Percentiles rank a stretch among this genome's conserved stretches.
Conservation (phyloP, 1,284 basidiomycete species). For the Microbotryum scabiosae region DNA sequence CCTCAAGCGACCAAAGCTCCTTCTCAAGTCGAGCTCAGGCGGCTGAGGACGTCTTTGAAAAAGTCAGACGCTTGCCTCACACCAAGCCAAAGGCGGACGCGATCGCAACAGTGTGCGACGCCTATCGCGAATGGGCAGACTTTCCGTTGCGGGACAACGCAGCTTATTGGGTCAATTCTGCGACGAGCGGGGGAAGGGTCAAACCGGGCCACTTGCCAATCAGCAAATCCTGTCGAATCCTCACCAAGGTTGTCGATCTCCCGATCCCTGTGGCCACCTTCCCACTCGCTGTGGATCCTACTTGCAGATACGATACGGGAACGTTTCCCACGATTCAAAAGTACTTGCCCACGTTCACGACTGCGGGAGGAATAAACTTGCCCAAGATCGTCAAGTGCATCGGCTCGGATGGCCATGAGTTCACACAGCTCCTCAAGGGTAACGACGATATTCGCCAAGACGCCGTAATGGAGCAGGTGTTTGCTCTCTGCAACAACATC, state of each 20-base stretch:
- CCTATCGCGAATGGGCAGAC: conserved; percentile 74
- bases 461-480: conserved; percentile 98
- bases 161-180: conserved; percentile 3
- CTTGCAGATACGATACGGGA: conserved; percentile 57
- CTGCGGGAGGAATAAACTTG: conserved; percentile 68
- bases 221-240: neutral
- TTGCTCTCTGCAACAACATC: conserved; percentile 76
- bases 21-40: conserved; percentile 52
- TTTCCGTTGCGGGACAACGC: conserved; percentile 46
- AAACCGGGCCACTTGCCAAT: neutral
- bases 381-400: conserved; percentile 73
- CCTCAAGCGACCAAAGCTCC: neutral
- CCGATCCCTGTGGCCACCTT: conserved; percentile 72
- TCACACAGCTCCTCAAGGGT: conserved; percentile 87
- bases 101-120: conserved; percentile 60
- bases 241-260: conserved; percentile 47
- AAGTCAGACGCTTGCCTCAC: conserved; percentile 43
- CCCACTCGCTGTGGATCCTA: conserved; percentile 61
- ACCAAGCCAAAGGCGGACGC: conserved; percentile 46
- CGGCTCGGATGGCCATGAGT: conserved; percentile 58
- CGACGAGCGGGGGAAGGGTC: neutral
- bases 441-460: conserved; percentile 91
- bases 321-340: conserved; percentile 52
- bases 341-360: conserved; percentile 55
- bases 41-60: conserved; percentile 59